Evolutionary conservation across 1,284 basidiomycete genomes (phyloP), one percentile per base, ranked within the genome.

Genomic region (Cerrena zonata): DNA sequence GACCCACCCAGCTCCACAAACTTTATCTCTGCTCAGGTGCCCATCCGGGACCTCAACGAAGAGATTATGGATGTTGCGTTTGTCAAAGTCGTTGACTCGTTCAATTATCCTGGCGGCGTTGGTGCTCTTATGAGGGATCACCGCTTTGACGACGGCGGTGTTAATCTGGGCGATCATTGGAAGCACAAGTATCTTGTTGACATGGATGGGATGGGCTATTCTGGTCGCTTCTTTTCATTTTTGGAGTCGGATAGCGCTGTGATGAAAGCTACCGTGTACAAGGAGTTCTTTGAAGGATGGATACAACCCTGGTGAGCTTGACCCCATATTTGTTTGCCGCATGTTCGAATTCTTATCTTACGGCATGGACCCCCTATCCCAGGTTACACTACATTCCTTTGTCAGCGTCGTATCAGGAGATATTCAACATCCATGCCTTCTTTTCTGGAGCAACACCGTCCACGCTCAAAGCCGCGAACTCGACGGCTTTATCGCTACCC

Each of bases 341-440:
- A 15, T 38, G 34, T 37, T 56, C n/a, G 51, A 37, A 25, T 37
- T 27, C 25, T 24, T 30, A 21, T 34, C 30, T 49, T 25, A 49
- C 37, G 30, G 30, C 30, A 34, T 15, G 30, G 15, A 34, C 30
- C 7, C 30, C 30, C 30, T 34, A 7, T 38, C n/a, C 15, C 45
- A 94, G 91, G 93, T 76, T 96, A 39, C 94, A 97, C 69, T 96
- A 84, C 66, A 92, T 97, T 54, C 94, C 94, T 0, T 70, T 96
- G 27, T 92, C 92, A 0, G 76, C 87, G 24, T 77, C 84, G 3
- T 96, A 95, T 68, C 74, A 79, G 50, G 94, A 96, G 69, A 81
- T 97, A 47, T 95, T 96, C 72, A 94, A 95, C 62, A 81, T 97
- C 49, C 81, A 90, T 63, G 78, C 90, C 3, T 96, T 86, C 74